A percentile compares a stretch with the other conserved stretches of the same genome.
Conservation (phyloP, 1,284 basidiomycete genomes). For the Ustilago trichophora region DNA sequence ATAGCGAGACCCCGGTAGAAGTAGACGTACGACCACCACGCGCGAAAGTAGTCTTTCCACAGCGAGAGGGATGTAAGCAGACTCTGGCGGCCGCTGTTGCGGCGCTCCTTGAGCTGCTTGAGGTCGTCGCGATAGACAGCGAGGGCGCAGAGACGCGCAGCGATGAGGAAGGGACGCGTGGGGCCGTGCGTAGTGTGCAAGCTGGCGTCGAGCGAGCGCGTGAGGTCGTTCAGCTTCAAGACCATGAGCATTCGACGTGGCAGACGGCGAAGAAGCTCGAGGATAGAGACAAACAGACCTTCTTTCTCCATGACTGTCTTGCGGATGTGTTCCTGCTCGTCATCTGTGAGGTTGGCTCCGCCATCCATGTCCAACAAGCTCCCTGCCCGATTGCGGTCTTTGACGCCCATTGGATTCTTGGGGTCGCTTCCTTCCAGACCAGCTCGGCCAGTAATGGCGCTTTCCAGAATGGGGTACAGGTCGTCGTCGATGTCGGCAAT, state of each 20-base stretch:
- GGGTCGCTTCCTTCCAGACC: constrained; percentile 65
- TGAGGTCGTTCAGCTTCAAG: constrained; percentile 65
- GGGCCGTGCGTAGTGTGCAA: constrained; percentile 71
- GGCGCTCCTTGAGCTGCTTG: constrained; percentile 66
- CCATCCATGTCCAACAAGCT: constrained; percentile 60
- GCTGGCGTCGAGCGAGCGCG: constrained; percentile 71
- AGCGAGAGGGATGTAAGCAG: constrained; percentile 26
- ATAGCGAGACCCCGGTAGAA: constrained; percentile 63
- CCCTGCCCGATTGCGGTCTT: constrained; percentile 48
- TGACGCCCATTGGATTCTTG: constrained; percentile 59
- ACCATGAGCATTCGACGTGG: constrained; percentile 66
- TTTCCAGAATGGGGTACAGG: constrained; percentile 65
- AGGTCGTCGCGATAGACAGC: constrained; percentile 84
- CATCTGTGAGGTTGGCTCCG: constrained; percentile 49
- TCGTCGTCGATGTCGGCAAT: constrained; percentile 65
- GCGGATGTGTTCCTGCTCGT: constrained; percentile 65
- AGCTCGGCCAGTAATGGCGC: constrained; percentile 63
- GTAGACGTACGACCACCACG: constrained; percentile 56
- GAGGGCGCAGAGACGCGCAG: constrained; percentile 85
- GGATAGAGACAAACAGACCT: constrained; percentile 59
- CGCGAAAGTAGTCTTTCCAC: constrained; percentile 71
- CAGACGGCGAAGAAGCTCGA: constrained; percentile 60
- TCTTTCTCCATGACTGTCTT: constrained; percentile 66
- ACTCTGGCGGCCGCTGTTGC: constrained; percentile 23
- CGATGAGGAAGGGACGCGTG: constrained; percentile 77